Base-by-base conservation (phyloP, 1,139 yeast genomes). In the Candida freyschussii region DNA sequence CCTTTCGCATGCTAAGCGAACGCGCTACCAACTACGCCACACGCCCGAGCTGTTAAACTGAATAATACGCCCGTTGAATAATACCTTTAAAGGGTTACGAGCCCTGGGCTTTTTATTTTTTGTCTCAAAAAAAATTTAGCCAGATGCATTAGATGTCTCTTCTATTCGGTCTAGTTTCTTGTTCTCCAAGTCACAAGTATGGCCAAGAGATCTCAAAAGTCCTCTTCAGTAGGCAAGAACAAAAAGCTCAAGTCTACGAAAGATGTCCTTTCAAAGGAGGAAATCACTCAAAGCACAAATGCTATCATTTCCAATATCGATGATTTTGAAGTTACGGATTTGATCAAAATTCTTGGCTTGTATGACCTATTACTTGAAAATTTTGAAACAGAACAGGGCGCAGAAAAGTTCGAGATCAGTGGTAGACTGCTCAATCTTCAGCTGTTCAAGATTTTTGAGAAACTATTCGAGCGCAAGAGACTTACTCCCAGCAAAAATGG, bases 1-100 rank as follows among this genome's bases (percentile, higher is more conserved):
- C 85, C 86, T 78, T 75, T 75, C 82, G 75, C 85, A 77, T 78
- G 86, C 86, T 75, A 78, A 77, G 85, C 77, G 81, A 75, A 75
- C 85, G 85, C 86, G 85, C 85, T 78, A 78, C 86, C 86, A 76
- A 78, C 86, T 78, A 73, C 85, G 86, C 86, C 85, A 78, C 84
- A 78, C 84, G 84, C 86, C 86, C 86, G 14, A 15, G 12, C 24
- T 25, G 9, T 17, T 9, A 5, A n/a, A 16, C 4, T 16, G 13
- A 8, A 11, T 11, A 19, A 8, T 19, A 8, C 21, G 10, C 11
- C 21, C 11, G 21, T 8, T 19, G 21, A 19, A 8, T 19, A 8
- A 8, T 8, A 11, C 21, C 10, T 19, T 19, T 19, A 8, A 19
- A 8, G 7, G 17, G 29, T 25, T 21, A 24, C 13, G 33, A 21